These are phyloP conservation scores for Stipa capillata DNA, from an alignment of 176 grass and related monocot species.

Conservation along the genomic window DNA sequence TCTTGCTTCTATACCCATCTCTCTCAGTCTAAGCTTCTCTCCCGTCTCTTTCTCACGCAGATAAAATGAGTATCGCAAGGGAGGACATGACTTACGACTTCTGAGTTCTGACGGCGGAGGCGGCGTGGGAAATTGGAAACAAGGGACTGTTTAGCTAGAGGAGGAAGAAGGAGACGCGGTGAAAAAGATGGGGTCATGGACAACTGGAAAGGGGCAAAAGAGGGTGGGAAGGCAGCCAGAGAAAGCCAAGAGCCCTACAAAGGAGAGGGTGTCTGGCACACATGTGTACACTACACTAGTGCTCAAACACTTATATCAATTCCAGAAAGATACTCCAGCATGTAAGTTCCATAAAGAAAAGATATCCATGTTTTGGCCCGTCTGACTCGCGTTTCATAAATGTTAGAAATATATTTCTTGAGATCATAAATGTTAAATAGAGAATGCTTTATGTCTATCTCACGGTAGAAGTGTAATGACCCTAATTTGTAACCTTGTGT, in stretches of 20 bases:
- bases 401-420: too few relatives aligned
- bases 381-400: too few relatives aligned
- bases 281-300: background rate
- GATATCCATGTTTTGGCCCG: background rate
- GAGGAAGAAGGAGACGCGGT: conserved; percentile 58
- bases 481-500: too few relatives aligned
- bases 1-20: conserved; percentile 38
- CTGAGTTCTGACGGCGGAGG: conserved; percentile 18
- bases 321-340: background rate
- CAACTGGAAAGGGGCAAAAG: conserved; percentile 66
- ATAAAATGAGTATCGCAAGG: conserved; percentile 22
- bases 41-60: conserved; percentile 34
- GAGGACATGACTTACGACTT: conserved; percentile 24
- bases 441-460: background rate
- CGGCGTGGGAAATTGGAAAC: conserved; percentile 39
- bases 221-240: conserved; percentile 17
- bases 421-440: too few relatives aligned
- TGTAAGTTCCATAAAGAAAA: background rate
- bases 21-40: conserved; percentile 9
- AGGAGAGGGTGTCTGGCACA: conserved; percentile 9
- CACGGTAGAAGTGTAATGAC: too few relatives aligned
- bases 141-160: conserved; percentile 32
- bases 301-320: conserved; percentile 9
- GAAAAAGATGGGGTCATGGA: conserved; percentile 67
- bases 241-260: conserved; percentile 33